Conservation (phyloP, 495 filamentous ascomycete genomes). For the Extremus antarcticus region DNA sequence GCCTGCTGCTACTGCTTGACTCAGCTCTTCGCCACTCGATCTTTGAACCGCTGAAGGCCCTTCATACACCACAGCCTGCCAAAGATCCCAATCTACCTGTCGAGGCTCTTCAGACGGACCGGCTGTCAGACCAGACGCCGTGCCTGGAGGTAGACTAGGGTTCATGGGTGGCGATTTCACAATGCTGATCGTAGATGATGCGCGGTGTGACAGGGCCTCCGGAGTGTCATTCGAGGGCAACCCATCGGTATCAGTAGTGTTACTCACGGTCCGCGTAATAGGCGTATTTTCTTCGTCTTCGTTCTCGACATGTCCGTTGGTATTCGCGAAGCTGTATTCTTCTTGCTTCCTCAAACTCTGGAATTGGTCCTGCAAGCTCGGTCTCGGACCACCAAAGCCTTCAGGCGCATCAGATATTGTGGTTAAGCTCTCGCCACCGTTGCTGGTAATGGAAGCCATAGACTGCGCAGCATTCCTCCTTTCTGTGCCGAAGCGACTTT, state of each 20-base stretch:
- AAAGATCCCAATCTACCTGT: slow-evolving; percentile 91
- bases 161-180: slow-evolving; percentile 42
- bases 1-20: slow-evolving; percentile 78
- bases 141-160: slow-evolving; percentile 63
- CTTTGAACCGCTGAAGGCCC: slow-evolving; percentile 76
- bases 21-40: slow-evolving; percentile 77
- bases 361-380: slow-evolving; percentile 74
- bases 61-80: slow-evolving; percentile 91
- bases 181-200: slow-evolving; percentile 23
- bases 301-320: neutral
- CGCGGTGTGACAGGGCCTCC: slow-evolving; percentile 25
- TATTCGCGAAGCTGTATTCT: slow-evolving; percentile 27
- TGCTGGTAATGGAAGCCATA: slow-evolving; percentile 53
- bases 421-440: slow-evolving; percentile 62
- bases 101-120: slow-evolving; percentile 54
- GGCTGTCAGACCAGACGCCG: slow-evolving; percentile 62
- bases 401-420: slow-evolving; percentile 59
- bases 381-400: slow-evolving; percentile 35
- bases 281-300: neutral
- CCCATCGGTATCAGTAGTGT: slow-evolving; percentile 15
- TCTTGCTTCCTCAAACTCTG: slow-evolving; percentile 55
- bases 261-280: slow-evolving; percentile 7
- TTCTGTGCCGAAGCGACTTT: slow-evolving; percentile 27
- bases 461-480: slow-evolving; percentile 66
- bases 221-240: slow-evolving; percentile 2